Evolutionary conservation across 148 eudicot genomes (phyloP), one percentile per base, ranked within the genome.

Genomic region (Rhododendron williamsianum): DNA sequence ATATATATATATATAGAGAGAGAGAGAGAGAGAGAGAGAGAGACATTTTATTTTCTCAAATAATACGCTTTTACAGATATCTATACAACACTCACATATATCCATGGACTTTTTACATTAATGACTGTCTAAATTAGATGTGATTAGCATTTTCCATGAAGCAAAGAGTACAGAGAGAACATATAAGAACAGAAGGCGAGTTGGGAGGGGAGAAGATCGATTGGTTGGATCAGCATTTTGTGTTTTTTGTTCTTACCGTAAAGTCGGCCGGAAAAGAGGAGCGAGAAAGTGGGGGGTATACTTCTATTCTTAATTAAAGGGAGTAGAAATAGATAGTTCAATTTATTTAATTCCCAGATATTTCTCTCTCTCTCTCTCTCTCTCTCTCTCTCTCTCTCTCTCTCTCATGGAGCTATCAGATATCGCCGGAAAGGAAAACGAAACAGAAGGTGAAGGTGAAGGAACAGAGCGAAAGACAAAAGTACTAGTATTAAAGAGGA

Each of bases 221-320:
- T 81, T 33, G 84, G 19, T 58, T 46, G 25, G 27, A 76, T 77
- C 71, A 78, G 83, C 30, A 74, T 74, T 74, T 84, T 30, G 36
- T 52, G 45, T 41, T 85, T 85, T 79, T 69, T 3, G 73, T 45
- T 13, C 69, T 76, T 48, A 63, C 85, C 65, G 78, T 58, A 78
- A 86, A 83, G 76, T 67, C 76, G 38, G 88, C 67, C 88, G 85
- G 77, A 86, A 86, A 82, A 41, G 88, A 82, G 65, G 35, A 84
- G 11, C 86, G 43, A 76, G 79, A 82, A 86, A 86, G 65, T 48
- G 73, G 71, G 78, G 45, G 16, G 88, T 41, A 41, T 41, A 5
- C 45, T 6, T 41, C 45, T 41, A 41, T 41, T 41, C 45, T 41
- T 41, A 41, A 41, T 41, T 41, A 41, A 48, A 48, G 23, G 60